Percentiles rank a stretch among this genome's conserved stretches.
Conservation (phyloP, 805 yeast genomes). For the Hagleromyces aurorensis region DNA sequence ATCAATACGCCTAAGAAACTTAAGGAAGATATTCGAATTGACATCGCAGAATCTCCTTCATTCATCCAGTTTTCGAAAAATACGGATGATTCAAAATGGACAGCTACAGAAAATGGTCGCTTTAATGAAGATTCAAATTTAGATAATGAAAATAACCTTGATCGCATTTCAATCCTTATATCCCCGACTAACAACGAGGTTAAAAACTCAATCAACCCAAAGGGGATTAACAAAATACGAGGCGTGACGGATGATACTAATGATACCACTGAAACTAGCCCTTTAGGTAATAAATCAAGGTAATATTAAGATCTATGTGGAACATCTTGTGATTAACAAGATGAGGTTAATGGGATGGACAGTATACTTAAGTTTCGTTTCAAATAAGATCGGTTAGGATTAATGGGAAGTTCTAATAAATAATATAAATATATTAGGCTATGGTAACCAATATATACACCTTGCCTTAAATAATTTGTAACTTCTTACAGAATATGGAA, state of each 20-base stretch:
- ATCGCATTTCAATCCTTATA: slow-evolving; percentile 9
- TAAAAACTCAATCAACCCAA: slow-evolving; percentile 1
- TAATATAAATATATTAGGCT: no score
- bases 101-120: neutral
- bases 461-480: no score
- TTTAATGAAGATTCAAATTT: no score
- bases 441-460: no score
- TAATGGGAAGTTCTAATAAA: no score
- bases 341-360: no score
- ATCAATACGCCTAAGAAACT: slow-evolving; percentile 23
- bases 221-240: slow-evolving; percentile 13
- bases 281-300: slow-evolving; percentile 12
- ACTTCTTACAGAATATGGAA: no score
- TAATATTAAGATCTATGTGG: no score
- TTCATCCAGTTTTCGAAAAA: slow-evolving; percentile 2
- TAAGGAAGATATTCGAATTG: slow-evolving; percentile 6
- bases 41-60: slow-evolving; percentile 6
- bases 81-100: slow-evolving; percentile 4
- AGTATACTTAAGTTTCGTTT: no score
- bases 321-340: no score
- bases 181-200: slow-evolving; percentile 10
- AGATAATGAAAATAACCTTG: slow-evolving; percentile 5
- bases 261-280: slow-evolving; percentile 10
- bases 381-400: no score
- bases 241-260: slow-evolving; percentile 7